These are phyloP conservation scores for Chlamydomonas schloesseri DNA, from an alignment of 139 green algal species.

Conservation along the genomic window DNA sequence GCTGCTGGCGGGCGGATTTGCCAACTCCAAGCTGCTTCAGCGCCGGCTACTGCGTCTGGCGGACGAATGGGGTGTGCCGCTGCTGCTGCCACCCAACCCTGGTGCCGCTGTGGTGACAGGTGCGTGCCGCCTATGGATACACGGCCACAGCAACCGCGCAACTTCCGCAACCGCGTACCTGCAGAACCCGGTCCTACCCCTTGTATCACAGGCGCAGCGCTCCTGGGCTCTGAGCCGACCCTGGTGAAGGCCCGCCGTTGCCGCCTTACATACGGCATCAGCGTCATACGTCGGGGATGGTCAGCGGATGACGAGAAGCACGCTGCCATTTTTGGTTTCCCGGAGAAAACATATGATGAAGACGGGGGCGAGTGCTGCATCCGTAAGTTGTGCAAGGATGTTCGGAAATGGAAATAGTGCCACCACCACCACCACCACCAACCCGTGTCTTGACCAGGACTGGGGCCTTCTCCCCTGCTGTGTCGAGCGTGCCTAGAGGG, in stretches of 20 bases:
- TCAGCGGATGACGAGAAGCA: background rate
- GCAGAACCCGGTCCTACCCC: too few species aligned
- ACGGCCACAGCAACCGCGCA: background rate
- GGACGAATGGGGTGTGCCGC: background rate
- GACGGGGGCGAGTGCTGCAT: background rate
- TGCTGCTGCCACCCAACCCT: background rate
- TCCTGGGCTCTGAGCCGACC: background rate
- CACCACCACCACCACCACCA: too few species aligned
- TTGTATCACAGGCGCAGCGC: background rate
- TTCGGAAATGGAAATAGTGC: too few species aligned
- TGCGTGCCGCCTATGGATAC: background rate
- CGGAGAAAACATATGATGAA: background rate
- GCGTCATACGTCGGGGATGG: background rate
- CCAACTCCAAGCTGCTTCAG: conserved; percentile 2
- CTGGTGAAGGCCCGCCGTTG: background rate
- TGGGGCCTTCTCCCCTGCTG: too few species aligned
- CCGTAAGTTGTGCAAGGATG: too few species aligned
- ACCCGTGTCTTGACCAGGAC: too few species aligned
- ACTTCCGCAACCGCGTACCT: too few species aligned
- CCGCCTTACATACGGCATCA: conserved; percentile 18
- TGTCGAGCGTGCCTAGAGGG: too few species aligned
- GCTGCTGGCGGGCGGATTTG: conserved; percentile 21
- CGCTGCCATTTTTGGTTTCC: background rate
- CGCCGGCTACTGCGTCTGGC: background rate
- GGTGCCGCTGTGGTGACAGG: conserved; percentile 11